A percentile compares a stretch with the other conserved stretches of the same genome.
These are phyloP conservation scores for Neolentinus lepideus DNA, from an alignment of 1,284 basidiomycete genomes.

Conservation along the genomic window DNA sequence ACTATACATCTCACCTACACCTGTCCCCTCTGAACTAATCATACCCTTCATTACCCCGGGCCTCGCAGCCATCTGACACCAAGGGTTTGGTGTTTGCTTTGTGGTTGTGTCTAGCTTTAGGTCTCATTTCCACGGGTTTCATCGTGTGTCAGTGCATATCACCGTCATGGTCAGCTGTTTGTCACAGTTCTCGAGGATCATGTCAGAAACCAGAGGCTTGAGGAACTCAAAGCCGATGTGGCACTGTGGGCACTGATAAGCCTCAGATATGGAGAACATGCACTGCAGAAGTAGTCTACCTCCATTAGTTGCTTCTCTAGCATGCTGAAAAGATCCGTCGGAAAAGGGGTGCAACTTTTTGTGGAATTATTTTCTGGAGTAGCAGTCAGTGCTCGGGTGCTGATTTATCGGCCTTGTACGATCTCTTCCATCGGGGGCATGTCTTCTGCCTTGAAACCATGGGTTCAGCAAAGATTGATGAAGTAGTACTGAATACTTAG, in stretches of 20 bases:
- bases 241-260: neutral
- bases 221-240: slow-evolving; percentile 1
- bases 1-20: too few species aligned
- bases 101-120: too few species aligned
- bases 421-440: neutral
- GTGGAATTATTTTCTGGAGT: neutral
- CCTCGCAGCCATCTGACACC: too few species aligned
- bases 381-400: neutral
- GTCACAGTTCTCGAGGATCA: neutral
- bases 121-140: too few species aligned
- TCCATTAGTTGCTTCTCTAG: neutral
- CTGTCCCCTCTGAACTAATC: too few species aligned
- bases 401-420: neutral
- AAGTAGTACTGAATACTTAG: slow-evolving; percentile 1
- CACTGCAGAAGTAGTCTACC: neutral
- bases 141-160: too few species aligned
- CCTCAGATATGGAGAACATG: neutral
- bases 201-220: neutral
- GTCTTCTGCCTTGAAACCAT: neutral
- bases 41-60: too few species aligned
- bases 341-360: neutral
- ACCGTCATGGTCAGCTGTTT: neutral
- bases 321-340: slow-evolving; percentile 1
- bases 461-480: slow-evolving; percentile 1
- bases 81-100: too few species aligned